A percentile compares a stretch with the other conserved stretches of the same genome.
These are phyloP conservation scores for Myxozyma nipponensis DNA, from an alignment of 805 yeast species.

Conservation along the genomic window DNA sequence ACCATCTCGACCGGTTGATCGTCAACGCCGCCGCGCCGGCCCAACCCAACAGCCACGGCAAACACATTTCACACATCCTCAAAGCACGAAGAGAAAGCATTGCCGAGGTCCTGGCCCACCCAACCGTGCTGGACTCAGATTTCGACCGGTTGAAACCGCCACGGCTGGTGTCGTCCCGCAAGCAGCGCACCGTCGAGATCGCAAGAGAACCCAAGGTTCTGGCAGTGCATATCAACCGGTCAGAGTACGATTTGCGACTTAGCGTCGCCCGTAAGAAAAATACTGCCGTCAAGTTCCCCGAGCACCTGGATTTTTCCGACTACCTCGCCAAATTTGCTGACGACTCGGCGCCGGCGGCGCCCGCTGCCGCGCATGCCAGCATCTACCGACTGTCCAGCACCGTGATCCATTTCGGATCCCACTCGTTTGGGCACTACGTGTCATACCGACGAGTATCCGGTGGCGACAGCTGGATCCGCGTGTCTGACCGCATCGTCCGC, in stretches of 20 bases:
- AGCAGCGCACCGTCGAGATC: constrained; percentile 77
- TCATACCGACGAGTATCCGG: constrained; percentile 68
- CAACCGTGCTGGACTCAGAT: constrained; percentile 73
- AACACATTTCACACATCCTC: constrained; percentile 35
- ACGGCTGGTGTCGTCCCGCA: constrained; percentile 56
- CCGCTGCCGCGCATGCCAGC: constrained; percentile 6
- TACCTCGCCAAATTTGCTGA: constrained; percentile 1
- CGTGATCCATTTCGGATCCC: constrained; percentile 91
- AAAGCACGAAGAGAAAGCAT: constrained; percentile 47
- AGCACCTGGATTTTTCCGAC: constrained; percentile 47
- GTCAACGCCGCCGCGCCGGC: constrained; percentile 6
- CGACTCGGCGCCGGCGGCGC: neutral
- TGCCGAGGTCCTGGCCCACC: constrained; percentile 53
- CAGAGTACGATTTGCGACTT: constrained; percentile 85
- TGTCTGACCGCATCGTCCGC: constrained; percentile 84
- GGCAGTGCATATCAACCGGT: constrained; percentile 84
- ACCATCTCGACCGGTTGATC: constrained; percentile 31
- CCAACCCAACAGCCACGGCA: neutral
- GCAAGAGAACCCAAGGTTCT: constrained; percentile 79
- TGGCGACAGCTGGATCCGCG: constrained; percentile 92
- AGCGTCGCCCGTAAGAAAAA: constrained; percentile 80
- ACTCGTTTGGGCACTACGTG: constrained; percentile 95
- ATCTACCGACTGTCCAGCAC: constrained; percentile 76
- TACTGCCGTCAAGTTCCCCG: constrained; percentile 75
- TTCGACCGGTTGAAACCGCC: constrained; percentile 65